These are phyloP conservation scores for Bipolaris sorokiniana DNA, from an alignment of 2,329 filamentous ascomycete genomes.

Conservation along the genomic window DNA sequence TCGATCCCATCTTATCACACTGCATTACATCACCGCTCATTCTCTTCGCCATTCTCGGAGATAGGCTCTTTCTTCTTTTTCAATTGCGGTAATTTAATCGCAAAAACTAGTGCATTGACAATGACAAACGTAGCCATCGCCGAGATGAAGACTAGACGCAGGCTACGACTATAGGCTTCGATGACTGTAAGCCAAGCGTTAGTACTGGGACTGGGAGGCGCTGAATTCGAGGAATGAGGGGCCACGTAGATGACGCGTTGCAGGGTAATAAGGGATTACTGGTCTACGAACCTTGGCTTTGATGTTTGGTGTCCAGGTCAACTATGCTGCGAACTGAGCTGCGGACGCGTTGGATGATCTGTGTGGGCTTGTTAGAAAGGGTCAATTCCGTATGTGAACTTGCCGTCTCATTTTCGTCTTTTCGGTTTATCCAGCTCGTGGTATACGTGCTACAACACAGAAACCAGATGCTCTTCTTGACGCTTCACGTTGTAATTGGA, in stretches of 20 bases:
- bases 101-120: constrained; percentile 58
- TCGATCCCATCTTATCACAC: background rate
- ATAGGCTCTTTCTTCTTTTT: constrained; percentile 28
- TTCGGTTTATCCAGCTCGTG: too few relatives aligned
- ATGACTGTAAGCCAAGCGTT: constrained; percentile 39
- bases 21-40: constrained; percentile 1
- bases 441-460: background rate
- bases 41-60: constrained; percentile 17
- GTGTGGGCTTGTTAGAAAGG: constrained; percentile 7
- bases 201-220: constrained; percentile 29
- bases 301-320: constrained; percentile 54
- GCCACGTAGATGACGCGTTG: too few relatives aligned
- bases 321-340: constrained; percentile 58
- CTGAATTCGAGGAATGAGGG: too few relatives aligned
- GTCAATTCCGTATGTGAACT: background rate
- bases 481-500: background rate
- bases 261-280: background rate
- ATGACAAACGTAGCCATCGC: constrained; percentile 56
- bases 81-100: constrained; percentile 60
- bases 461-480: background rate
- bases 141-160: constrained; percentile 53
- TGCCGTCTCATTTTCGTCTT: background rate
- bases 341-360: constrained; percentile 57
- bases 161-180: constrained; percentile 47
- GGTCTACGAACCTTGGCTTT: constrained; percentile 52